phyloP scores from a whole-genome alignment of 2,329 filamentous ascomycete species.

The Corinectria fuckeliana region DNA sequence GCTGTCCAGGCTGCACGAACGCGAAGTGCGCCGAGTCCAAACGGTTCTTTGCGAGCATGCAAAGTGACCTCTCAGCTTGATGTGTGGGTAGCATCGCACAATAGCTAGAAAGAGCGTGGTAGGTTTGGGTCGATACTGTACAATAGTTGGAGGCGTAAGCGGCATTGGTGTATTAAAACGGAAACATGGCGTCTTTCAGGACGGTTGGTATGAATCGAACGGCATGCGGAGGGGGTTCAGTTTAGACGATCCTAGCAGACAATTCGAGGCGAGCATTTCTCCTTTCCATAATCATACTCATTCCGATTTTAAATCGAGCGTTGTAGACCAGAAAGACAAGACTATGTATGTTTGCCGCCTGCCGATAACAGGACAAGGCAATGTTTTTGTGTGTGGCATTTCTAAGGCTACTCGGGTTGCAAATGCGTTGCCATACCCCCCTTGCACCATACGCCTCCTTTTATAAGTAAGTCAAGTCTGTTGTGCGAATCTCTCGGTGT shows the following conservation, averaged over 20 bases:
- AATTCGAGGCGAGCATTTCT: slow-evolving; percentile 10
- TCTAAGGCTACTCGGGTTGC: too few species aligned
- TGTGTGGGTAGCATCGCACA: not conserved
- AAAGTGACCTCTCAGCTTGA: slow-evolving; percentile 35
- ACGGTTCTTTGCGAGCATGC: slow-evolving; percentile 64
- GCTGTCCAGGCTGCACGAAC: slow-evolving; percentile 93
- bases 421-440: too few species aligned
- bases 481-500: too few species aligned
- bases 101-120: not conserved
- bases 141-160: not conserved
- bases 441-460: too few species aligned
- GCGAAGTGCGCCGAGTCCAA: slow-evolving; percentile 83
- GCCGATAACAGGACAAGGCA: too few species aligned
- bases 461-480: too few species aligned
- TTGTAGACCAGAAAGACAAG: too few species aligned
- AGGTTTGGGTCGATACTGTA: slow-evolving; percentile 13
- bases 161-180: slow-evolving; percentile 5
- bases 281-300: not conserved
- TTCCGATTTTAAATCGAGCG: not conserved
- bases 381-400: too few species aligned
- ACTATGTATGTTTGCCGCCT: too few species aligned
- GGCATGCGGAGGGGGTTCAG: not conserved
- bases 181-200: slow-evolving; percentile 16
- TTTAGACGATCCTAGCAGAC: not conserved
- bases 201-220: slow-evolving; percentile 1